Base-by-base conservation (phyloP, 345 rosid genomes). In the Orychophragmus violaceus region DNA sequence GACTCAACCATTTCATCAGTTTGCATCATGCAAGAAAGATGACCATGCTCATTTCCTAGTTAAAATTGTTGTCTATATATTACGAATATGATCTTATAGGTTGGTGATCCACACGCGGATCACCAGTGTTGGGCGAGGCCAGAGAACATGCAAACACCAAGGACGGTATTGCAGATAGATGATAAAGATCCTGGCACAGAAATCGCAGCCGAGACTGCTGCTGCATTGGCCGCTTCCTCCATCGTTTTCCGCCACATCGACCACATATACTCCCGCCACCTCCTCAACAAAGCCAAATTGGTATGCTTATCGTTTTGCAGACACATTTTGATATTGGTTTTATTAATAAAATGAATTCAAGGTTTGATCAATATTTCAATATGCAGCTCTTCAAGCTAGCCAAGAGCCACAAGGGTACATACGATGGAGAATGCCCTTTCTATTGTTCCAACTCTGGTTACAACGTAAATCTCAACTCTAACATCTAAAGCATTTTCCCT, bases 361-460 rank as follows among this genome's bases (percentile, higher is more conserved):
- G 1, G 5, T 8, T 18, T 46, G 25, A 19, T 19, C 3, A 14
- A 42, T 55, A 44, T 72, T 6, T 63, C 32, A 36, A 36, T 55
- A 32, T 70, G 52, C 83, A 93, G 97, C 88, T 93, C 41, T 93
- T 82, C 52, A 19, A 75, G 62, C 80, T 93, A 22, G 96, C 98
- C 0, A 85, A 80, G 59, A 12, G 64, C 8, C 82, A 84, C 76
- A 86, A 83, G 74, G 91, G 89, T 69, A 85, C 87, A n/a, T 93
- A 24, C 48, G 96, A 88, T 41, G 97, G 98, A 75, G 98, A 87
- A 80, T 93, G 97, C 76, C 98, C 98, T 37, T 93, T 88, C 77
- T 90, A 93, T 66, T 93, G 98, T 82, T 93, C 98, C 25, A 78
- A 44, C 83, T 86, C 96, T 3, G 98, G 98, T 76, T 93, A 84